Evolutionary conservation across 352 stramenopile genomes (phyloP).

Genomic region (Saprolegnia parasitica): DNA sequence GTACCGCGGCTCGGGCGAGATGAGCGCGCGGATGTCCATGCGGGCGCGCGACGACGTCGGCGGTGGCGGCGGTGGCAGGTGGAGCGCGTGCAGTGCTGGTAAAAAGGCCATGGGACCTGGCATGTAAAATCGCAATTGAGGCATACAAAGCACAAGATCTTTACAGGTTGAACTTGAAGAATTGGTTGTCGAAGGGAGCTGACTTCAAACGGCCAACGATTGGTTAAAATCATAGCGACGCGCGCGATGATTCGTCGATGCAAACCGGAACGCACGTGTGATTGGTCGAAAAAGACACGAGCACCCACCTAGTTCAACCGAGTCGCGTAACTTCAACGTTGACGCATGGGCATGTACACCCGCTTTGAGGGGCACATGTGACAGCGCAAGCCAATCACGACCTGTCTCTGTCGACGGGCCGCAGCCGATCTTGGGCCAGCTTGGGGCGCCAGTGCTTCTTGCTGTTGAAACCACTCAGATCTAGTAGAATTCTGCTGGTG

Average conservation of each 20-base stretch:
- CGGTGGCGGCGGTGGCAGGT: not conserved
- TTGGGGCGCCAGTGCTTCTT: too few species aligned
- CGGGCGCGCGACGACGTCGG: too few species aligned
- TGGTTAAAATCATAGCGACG: slow-evolving; percentile 6
- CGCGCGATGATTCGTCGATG: slow-evolving; percentile 6
- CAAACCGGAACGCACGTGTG: not conserved
- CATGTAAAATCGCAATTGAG: not conserved
- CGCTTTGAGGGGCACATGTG: slow-evolving; percentile 5
- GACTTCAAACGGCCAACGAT: slow-evolving; percentile 11
- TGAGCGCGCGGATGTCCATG: slow-evolving; percentile 7
- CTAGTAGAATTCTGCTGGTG: too few species aligned
- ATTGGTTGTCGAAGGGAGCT: slow-evolving; percentile 5
- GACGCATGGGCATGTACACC: slow-evolving; percentile 9
- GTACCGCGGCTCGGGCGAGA: slow-evolving; percentile 11
- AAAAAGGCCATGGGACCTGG: not conserved
- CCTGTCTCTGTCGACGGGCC: slow-evolving; percentile 7
- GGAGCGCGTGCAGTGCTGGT: not conserved
- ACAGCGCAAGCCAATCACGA: slow-evolving; percentile 22
- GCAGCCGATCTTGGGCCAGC: not conserved
- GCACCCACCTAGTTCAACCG: not conserved
- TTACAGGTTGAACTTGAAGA: not conserved
- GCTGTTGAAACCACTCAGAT: too few species aligned
- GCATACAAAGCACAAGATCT: not conserved
- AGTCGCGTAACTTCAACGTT: slow-evolving; percentile 27
- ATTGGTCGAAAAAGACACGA: slow-evolving; percentile 15